Conservation (phyloP, 257 asterid species). For the Anisodus tanguticus region DNA sequence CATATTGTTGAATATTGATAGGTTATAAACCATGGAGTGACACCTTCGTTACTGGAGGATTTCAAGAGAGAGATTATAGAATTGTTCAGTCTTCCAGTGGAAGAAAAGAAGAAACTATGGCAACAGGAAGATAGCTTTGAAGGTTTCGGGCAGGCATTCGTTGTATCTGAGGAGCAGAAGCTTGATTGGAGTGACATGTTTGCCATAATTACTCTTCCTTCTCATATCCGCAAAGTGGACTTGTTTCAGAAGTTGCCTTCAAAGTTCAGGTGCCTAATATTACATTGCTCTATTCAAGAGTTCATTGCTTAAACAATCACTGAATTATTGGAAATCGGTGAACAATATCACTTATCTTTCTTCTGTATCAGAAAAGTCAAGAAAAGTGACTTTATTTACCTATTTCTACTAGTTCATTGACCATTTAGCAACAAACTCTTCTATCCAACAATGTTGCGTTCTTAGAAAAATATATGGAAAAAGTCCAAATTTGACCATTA, state of each 20-base stretch:
- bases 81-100: slow-evolving; percentile 56
- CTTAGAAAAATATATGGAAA: neutral
- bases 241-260: slow-evolving; percentile 57
- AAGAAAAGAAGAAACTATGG: slow-evolving; percentile 50
- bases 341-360: neutral
- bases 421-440: neutral
- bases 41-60: slow-evolving; percentile 35
- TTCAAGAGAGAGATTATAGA: slow-evolving; percentile 45
- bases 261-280: slow-evolving; percentile 44
- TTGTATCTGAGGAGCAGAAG: slow-evolving; percentile 62
- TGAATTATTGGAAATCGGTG: neutral
- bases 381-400: no score
- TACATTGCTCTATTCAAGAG: neutral
- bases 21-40: slow-evolving; percentile 71
- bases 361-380: neutral
- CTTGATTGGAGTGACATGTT: slow-evolving; percentile 72
- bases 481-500: neutral
- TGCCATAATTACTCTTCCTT: slow-evolving; percentile 39
- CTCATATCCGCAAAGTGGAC: slow-evolving; percentile 48
- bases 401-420: neutral
- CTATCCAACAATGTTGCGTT: neutral
- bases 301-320: neutral
- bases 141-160: slow-evolving; percentile 66
- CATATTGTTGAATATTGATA: slow-evolving; percentile 14
- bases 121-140: slow-evolving; percentile 44